Evolutionary conservation across 1,284 basidiomycete genomes (phyloP).

Genomic region (Earliella scabrosa): DNA sequence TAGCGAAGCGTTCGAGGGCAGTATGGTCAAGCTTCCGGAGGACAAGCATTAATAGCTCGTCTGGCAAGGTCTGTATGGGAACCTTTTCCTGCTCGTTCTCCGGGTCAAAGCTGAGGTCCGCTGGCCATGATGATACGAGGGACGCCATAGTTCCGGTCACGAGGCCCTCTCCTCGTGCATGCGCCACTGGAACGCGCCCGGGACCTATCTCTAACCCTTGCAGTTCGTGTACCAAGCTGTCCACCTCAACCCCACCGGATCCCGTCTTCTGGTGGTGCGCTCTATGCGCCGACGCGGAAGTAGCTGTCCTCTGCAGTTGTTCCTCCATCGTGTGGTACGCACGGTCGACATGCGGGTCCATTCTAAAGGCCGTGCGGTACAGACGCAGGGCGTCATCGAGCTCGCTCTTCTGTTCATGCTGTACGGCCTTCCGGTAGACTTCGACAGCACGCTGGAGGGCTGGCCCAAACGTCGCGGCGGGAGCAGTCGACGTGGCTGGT

Average conservation of each 20-base stretch:
- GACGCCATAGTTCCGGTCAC: conserved; percentile 47
- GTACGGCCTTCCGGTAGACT: conserved; percentile 71
- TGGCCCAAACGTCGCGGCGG: conserved; percentile 35
- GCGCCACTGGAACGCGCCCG: conserved; percentile 25
- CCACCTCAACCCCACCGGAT: conserved; percentile 4
- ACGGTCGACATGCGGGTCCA: conserved; percentile 72
- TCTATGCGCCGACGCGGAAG: conserved; percentile 14
- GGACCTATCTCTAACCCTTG: conserved; percentile 17
- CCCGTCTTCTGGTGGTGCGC: conserved; percentile 17
- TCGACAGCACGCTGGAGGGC: conserved; percentile 56
- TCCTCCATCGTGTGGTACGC: conserved; percentile 61
- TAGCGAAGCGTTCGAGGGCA: conserved; percentile 78
- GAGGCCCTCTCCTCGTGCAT: conserved; percentile 15
- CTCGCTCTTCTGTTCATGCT: conserved; percentile 73
- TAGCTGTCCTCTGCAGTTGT: conserved; percentile 25
- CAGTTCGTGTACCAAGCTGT: conserved; percentile 15
- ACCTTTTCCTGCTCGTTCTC: conserved; percentile 66
- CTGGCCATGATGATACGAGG: conserved; percentile 53
- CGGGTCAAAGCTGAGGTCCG: conserved; percentile 62
- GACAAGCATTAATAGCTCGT: conserved; percentile 75
- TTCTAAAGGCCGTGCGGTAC: conserved; percentile 80
- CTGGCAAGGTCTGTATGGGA: conserved; percentile 65
- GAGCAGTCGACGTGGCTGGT: neutral
- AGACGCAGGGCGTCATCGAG: conserved; percentile 75
- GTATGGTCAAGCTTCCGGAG: conserved; percentile 66